Evolutionary conservation across 129 eudicot species (phyloP).

Genomic region (Dittrichia graveolens): DNA sequence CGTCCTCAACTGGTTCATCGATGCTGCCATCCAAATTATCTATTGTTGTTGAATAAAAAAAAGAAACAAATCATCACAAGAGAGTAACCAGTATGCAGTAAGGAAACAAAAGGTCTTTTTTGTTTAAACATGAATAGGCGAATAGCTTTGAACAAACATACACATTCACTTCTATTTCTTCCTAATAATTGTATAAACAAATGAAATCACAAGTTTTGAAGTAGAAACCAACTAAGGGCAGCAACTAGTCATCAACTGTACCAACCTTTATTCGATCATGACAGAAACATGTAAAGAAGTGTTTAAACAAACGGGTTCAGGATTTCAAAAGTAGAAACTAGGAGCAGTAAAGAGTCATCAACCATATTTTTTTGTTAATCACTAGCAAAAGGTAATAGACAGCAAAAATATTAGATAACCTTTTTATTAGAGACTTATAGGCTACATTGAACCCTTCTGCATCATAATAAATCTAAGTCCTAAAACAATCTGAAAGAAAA

Average conservation of each 20-base stretch:
- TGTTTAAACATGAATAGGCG: neutral
- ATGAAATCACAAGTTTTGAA: too few species aligned
- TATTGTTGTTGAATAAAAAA: slow-evolving; percentile 23
- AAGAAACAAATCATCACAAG: neutral
- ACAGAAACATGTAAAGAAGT: neutral
- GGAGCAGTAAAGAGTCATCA: neutral
- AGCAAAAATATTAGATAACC: too few species aligned
- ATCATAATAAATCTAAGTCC: too few species aligned
- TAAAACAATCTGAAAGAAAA: too few species aligned
- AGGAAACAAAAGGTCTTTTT: neutral
- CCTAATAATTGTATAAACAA: too few species aligned
- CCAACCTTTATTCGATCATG: neutral
- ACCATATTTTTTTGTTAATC: neutral
- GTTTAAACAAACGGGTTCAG: neutral
- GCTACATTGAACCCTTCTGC: too few species aligned
- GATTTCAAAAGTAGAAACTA: neutral
- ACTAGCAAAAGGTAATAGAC: neutral
- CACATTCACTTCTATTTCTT: too few species aligned
- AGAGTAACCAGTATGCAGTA: neutral
- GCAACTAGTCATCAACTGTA: slow-evolving; percentile 6
- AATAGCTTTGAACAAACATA: too few species aligned
- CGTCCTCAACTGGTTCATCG: slow-evolving; percentile 90
- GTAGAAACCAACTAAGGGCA: neutral
- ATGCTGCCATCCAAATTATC: slow-evolving; percentile 73
- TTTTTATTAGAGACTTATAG: too few species aligned